A percentile compares a stretch with the other conserved stretches of the same genome.
phyloP scores from a whole-genome alignment of 1,139 yeast species.

The Yamadazyma epiphylla region DNA sequence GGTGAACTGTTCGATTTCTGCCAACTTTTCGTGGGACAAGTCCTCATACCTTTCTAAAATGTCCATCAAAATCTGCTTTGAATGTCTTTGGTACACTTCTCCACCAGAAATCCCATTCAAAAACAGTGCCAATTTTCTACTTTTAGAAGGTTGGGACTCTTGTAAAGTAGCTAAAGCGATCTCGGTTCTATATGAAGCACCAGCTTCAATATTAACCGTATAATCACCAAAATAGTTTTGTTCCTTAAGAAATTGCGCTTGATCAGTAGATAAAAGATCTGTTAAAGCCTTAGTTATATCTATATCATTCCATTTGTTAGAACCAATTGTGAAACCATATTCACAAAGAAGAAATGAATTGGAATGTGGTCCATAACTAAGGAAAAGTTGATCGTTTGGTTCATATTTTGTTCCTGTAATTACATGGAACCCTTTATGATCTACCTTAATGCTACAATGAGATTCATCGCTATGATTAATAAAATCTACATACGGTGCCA shows the following conservation, averaged over 20 bases:
- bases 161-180: constrained; percentile 68
- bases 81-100: constrained; percentile 26
- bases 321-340: constrained; percentile 68
- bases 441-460: constrained; percentile 49
- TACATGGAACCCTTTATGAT: constrained; percentile 50
- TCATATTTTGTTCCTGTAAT: constrained; percentile 32
- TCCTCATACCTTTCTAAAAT: no score
- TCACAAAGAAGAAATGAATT: constrained; percentile 79
- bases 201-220: constrained; percentile 49
- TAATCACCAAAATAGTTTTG: constrained; percentile 69
- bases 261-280: constrained; percentile 33
- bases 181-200: constrained; percentile 68
- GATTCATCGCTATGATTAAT: constrained; percentile 68
- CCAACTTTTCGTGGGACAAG: no score
- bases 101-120: constrained; percentile 47
- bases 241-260: constrained; percentile 44
- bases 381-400: constrained; percentile 55
- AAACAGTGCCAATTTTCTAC: constrained; percentile 25
- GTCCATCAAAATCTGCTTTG: constrained; percentile 32
- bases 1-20: no score
- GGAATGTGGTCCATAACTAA: constrained; percentile 86
- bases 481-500: constrained; percentile 91
- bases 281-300: constrained; percentile 51
- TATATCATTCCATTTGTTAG: constrained; percentile 66
- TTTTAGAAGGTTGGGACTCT: constrained; percentile 33